A percentile compares a stretch with the other conserved stretches of the same genome.
phyloP scores from a whole-genome alignment of 306 rosid species.

The Datisca glomerata region DNA sequence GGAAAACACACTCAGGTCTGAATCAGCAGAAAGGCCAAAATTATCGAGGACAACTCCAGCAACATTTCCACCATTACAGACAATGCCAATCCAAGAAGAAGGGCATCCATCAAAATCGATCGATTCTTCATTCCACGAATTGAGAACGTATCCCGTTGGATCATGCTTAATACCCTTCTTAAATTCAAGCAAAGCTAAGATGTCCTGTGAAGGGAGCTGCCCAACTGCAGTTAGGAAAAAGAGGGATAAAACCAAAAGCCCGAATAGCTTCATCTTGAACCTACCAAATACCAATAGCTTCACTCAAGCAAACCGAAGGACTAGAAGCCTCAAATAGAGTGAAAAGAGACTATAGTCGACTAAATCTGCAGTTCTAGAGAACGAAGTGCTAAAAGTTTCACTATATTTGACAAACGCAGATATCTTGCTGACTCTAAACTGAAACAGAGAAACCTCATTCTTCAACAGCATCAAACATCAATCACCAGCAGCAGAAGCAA shows the following conservation, averaged over 20 bases:
- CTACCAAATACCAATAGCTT: slow-evolving; percentile 8
- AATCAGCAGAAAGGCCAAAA: slow-evolving; percentile 70
- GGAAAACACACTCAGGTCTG: slow-evolving; percentile 57
- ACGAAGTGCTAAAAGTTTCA: not conserved
- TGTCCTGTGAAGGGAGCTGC: slow-evolving; percentile 98
- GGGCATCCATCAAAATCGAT: slow-evolving; percentile 97
- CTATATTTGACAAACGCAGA: not conserved
- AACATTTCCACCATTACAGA: slow-evolving; percentile 84
- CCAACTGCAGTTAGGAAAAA: slow-evolving; percentile 50
- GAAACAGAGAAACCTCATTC: too few species aligned
- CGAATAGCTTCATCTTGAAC: slow-evolving; percentile 36
- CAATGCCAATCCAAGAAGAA: slow-evolving; percentile 90
- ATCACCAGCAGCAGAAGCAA: not conserved
- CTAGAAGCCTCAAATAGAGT: not conserved
- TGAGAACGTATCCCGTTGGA: slow-evolving; percentile 76
- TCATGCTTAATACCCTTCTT: slow-evolving; percentile 92
- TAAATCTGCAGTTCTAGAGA: not conserved
- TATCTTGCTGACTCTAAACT: not conserved
- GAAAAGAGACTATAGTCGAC: not conserved
- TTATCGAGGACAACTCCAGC: slow-evolving; percentile 90
- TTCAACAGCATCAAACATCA: too few species aligned
- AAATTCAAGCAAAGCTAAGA: slow-evolving; percentile 76
- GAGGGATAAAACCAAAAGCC: slow-evolving; percentile 48
- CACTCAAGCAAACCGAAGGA: slow-evolving; percentile 7
- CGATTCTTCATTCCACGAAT: slow-evolving; percentile 96